These are phyloP conservation scores for Lachnellula suecica DNA, from an alignment of 2,329 filamentous ascomycete genomes.

Conservation along the genomic window DNA sequence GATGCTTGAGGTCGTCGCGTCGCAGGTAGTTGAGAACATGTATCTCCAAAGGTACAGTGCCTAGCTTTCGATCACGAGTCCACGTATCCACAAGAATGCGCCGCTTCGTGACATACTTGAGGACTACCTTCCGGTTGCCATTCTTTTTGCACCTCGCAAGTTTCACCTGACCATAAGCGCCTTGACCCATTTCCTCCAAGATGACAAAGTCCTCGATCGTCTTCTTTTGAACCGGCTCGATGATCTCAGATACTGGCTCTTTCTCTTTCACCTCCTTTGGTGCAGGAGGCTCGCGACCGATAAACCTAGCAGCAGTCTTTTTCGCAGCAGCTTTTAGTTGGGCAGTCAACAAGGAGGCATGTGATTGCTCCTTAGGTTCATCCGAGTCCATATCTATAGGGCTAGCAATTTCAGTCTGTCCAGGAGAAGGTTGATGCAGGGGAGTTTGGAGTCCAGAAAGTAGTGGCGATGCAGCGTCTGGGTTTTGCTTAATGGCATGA, in stretches of 20 bases:
- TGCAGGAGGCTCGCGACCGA: slow-evolving; percentile 38
- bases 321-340: slow-evolving; percentile 58
- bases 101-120: slow-evolving; percentile 97
- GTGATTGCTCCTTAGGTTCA: slow-evolving; percentile 41
- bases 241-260: slow-evolving; percentile 28
- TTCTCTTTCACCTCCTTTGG: slow-evolving; percentile 33
- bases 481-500: slow-evolving; percentile 66
- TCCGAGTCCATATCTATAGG: slow-evolving; percentile 57
- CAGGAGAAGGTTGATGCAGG: slow-evolving; percentile 75
- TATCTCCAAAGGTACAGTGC: slow-evolving; percentile 94
- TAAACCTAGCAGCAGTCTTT: slow-evolving; percentile 53
- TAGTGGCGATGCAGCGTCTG: slow-evolving; percentile 63
- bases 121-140: slow-evolving; percentile 77
- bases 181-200: slow-evolving; percentile 97
- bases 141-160: slow-evolving; percentile 82
- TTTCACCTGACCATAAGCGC: slow-evolving; percentile 97
- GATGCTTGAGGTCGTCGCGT: slow-evolving; percentile 65
- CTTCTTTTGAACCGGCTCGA: slow-evolving; percentile 62
- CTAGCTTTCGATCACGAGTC: slow-evolving; percentile 89
- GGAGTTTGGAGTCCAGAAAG: slow-evolving; percentile 68
- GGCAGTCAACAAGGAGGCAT: slow-evolving; percentile 50
- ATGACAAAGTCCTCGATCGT: slow-evolving; percentile 88
- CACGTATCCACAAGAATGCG: slow-evolving; percentile 97
- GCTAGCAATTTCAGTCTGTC: slow-evolving; percentile 62
- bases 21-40: slow-evolving; percentile 94